Conservation (phyloP, 768 basidiomycete species). For the Mycena leptocephala region DNA sequence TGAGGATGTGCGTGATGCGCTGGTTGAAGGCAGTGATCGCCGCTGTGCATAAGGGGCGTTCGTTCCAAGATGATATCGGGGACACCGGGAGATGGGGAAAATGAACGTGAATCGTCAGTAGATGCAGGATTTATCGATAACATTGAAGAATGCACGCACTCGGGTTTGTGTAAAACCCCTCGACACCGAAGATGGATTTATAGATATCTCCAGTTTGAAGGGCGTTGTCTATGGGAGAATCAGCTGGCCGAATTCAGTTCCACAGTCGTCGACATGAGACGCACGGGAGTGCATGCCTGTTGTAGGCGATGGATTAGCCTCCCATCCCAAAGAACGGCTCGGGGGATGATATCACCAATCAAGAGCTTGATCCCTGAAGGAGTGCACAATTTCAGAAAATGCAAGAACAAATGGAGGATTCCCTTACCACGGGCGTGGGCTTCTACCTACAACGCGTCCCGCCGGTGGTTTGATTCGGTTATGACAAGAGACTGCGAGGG, state of each 20-base stretch:
- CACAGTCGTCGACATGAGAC: neutral
- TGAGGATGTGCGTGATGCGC: constrained; percentile 53
- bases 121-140: too few relatives aligned
- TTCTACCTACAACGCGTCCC: neutral
- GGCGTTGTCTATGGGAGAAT: constrained; percentile 48
- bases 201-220: constrained; percentile 52
- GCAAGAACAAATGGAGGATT: neutral
- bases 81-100: too few relatives aligned
- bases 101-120: too few relatives aligned
- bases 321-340: too few relatives aligned
- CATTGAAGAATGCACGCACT: constrained; percentile 36
- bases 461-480: neutral
- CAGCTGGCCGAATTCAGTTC: constrained; percentile 20
- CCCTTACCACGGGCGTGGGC: neutral
- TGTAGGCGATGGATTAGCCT: neutral
- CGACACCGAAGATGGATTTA: constrained; percentile 46
- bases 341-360: constrained; percentile 30
- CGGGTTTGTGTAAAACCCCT: constrained; percentile 50
- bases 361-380: constrained; percentile 38
- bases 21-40: constrained; percentile 50
- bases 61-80: fast-evolving
- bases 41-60: constrained; percentile 28
- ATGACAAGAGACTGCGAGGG: too few relatives aligned
- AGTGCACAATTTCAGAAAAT: neutral
- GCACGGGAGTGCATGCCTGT: neutral